Base-by-base conservation (phyloP, 768 basidiomycete genomes). In the Daedalea quercina region DNA sequence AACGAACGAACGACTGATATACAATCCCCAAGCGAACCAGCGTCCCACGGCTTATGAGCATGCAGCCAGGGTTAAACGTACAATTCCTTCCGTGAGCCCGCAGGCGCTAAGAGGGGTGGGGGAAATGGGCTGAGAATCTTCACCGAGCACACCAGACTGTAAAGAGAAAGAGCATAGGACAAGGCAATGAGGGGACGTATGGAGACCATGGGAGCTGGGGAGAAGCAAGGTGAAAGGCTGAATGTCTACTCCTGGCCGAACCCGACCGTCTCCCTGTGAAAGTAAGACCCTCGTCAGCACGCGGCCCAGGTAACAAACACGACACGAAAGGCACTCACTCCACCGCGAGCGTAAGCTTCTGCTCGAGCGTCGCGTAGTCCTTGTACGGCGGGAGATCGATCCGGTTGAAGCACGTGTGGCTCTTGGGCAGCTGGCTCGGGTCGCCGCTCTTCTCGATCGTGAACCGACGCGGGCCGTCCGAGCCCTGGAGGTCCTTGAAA, bases 381-480 rank as follows among this genome's bases (percentile, higher is more conserved):
- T 92, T 94, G 69, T 99, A 99, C 12, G 94, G 91, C n/a, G 96
- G 96, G 51, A 99, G 70, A 72, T 99, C 96, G 61, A 95, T 93
- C 42, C 91, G 78, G 60, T 89, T 98, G 81, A 99, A 99, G 75
- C 96, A 98, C 1, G 88, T 90, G 64, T 90, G 88, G 68, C 87
- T 90, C 84, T 98, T 99, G 1, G 96, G 96, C 63, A 99, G 71
- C 67, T 96, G 94, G 22, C 88, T 89, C 20, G 94, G 90, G 64
- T 99, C 96, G 24, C 96, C 96, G 33, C 92, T 90, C 73, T 98
- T 98, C 71, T 99, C 96, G 64, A 99, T 97, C 8, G 96, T 99
- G 71, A 99, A 99, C 44, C 95, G 80, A 46, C 95, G 76, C 22
- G 94, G 95, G 9, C 95, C 96, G 67, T 99, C 96, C 2, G 93